phyloP scores from a whole-genome alignment of 768 basidiomycete species.

The Phanerodontia chrysosporium region DNA sequence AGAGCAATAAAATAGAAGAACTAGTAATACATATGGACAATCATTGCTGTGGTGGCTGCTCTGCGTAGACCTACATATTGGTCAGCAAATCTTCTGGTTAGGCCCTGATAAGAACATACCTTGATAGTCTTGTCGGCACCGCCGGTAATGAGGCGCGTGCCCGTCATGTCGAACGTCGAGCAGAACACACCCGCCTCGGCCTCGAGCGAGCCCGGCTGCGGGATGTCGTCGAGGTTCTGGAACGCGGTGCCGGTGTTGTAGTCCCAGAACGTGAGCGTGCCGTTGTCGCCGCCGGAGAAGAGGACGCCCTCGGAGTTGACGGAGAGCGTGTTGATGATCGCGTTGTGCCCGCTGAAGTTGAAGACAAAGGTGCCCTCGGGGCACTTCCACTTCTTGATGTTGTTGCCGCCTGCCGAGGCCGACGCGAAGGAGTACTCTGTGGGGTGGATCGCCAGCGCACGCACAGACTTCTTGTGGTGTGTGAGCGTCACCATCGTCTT shows the following conservation, averaged over 20 bases:
- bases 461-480: constrained; percentile 99
- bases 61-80: constrained; percentile 1
- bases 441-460: constrained; percentile 91
- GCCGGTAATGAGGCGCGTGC: constrained; percentile 90
- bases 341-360: constrained; percentile 95
- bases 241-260: constrained; percentile 92
- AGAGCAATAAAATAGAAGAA: background rate
- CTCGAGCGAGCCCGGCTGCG: constrained; percentile 96
- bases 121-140: constrained; percentile 99
- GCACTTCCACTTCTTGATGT: constrained; percentile 99
- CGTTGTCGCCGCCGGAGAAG: constrained; percentile 96
- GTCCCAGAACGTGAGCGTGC: constrained; percentile 90
- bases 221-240: constrained; percentile 89
- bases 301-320: constrained; percentile 96
- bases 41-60: background rate
- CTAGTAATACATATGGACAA: background rate
- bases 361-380: constrained; percentile 94
- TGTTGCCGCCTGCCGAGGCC: constrained; percentile 96
- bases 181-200: constrained; percentile 97
- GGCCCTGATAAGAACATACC: constrained; percentile 37
- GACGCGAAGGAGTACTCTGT: constrained; percentile 96
- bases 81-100: background rate
- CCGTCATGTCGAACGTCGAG: constrained; percentile 94
- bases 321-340: constrained; percentile 93
- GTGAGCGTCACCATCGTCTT: constrained; percentile 95